A percentile compares a stretch with the other conserved stretches of the same genome.
Evolutionary conservation across 2,329 filamentous ascomycete species (phyloP).

Genomic region (Hirsutella minnesotensis): DNA sequence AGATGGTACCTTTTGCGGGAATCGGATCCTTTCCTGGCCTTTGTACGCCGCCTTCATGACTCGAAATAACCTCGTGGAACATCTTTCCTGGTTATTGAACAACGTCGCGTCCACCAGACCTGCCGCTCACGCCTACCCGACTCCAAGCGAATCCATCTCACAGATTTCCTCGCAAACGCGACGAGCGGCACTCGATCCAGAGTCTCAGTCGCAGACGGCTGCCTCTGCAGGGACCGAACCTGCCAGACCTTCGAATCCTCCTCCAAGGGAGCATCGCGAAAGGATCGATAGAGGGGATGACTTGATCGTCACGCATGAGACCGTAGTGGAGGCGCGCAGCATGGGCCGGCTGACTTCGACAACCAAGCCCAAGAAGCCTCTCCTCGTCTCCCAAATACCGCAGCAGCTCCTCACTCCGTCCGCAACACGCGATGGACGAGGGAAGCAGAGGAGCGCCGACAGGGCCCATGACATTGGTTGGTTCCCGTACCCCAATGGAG

Average conservation of each 20-base stretch:
- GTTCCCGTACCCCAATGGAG: background rate
- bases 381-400: slow-evolving; percentile 28
- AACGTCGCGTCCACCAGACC: slow-evolving; percentile 30
- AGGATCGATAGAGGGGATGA: slow-evolving; percentile 9
- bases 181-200: slow-evolving; percentile 2
- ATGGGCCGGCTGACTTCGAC: slow-evolving; percentile 35
- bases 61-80: slow-evolving; percentile 46
- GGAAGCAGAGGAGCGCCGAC: slow-evolving; percentile 8
- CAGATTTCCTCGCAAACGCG: slow-evolving; percentile 15
- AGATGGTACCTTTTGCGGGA: slow-evolving; percentile 5
- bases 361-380: slow-evolving; percentile 31
- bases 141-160: slow-evolving; percentile 14
- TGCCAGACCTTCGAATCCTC: background rate
- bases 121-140: slow-evolving; percentile 25
- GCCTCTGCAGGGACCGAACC: background rate
- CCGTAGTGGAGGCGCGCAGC: slow-evolving; percentile 15
- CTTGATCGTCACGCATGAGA: slow-evolving; percentile 14
- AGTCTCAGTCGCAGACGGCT: background rate
- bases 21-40: slow-evolving; percentile 11
- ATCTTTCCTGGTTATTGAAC: slow-evolving; percentile 45
- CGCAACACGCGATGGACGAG: slow-evolving; percentile 9
- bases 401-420: slow-evolving; percentile 30
- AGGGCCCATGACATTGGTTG: slow-evolving; percentile 4
- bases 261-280: slow-evolving; percentile 10
- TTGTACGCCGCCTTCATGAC: slow-evolving; percentile 40